Evolutionary conservation across 2,329 filamentous ascomycete species (phyloP), one percentile per base, ranked within the genome.

Genomic region (Sporothrix schenckii): DNA sequence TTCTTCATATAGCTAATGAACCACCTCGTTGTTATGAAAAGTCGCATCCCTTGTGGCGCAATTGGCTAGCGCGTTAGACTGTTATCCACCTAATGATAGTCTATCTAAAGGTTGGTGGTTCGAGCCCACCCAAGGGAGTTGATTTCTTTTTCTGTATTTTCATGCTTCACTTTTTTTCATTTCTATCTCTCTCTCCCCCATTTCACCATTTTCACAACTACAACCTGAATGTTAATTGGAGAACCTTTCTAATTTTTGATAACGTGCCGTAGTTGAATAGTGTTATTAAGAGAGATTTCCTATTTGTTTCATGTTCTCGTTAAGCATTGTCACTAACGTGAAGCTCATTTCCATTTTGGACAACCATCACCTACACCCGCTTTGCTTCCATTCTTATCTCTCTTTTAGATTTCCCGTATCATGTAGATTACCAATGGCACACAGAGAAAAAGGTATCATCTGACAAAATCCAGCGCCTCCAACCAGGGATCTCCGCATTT

Each of bases 21-120:
- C 4, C 14, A 27, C 2, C 2, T 11, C 1, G 2, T 4, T 34
- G 5, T 11, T 21, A 63, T 30, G 52, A 24, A 16, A 66, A 66
- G 63, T 53, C 24, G 27, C 16, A 60, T 74, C 73, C 73, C 73
- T 72, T 69, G 73, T 74, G 73, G 73, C 73, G 73, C 73, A 74
- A 74, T 74, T 74, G 73, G 73, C 67, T 74, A 74, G 73, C 73
- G 73, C 73, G 73, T 74, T 72, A 74, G 73, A 74, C 73, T 74
- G 73, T 74, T 74, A 74, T 69, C 67, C 47, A 24, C 2, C 52
- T 16, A n/a, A 69, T 72, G 69, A 69, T 66, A 69, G 73, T 72
- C 66, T 71, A 74, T 74, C 73, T 74, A 72, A 73, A 74, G 73
- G 73, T 74, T 74, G 73, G 73, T 74, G 73, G 73, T 74, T 74